Evolutionary conservation across 1,139 yeast genomes (phyloP).

Genomic region (Wickerhamomyces sp.): DNA sequence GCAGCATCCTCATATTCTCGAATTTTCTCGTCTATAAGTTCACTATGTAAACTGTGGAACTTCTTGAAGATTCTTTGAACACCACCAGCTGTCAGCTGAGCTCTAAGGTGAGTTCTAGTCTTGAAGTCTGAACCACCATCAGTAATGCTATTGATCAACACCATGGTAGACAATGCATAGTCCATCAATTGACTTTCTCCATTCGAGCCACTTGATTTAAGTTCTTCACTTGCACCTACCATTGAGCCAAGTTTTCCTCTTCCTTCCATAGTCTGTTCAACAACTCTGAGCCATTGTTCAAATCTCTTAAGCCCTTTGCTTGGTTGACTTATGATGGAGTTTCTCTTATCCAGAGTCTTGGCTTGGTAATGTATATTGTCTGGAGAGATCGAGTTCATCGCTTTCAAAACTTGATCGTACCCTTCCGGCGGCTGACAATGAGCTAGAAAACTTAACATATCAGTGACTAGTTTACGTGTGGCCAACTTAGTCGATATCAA

Average conservation of each 20-base stretch:
- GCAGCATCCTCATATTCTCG: constrained; percentile 60
- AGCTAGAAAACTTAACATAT: constrained; percentile 55
- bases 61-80: constrained; percentile 56
- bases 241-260: constrained; percentile 84
- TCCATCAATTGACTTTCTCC: constrained; percentile 74
- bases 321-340: constrained; percentile 26
- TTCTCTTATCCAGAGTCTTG: constrained; percentile 32
- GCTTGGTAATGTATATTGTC: constrained; percentile 54
- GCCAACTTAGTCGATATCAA: constrained; percentile 57
- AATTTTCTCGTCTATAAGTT: constrained; percentile 61
- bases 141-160: constrained; percentile 70
- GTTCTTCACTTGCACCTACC: constrained; percentile 93
- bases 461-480: constrained; percentile 80
- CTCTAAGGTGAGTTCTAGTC: constrained; percentile 68
- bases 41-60: constrained; percentile 59
- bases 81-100: constrained; percentile 77
- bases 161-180: constrained; percentile 73
- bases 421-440: constrained; percentile 50
- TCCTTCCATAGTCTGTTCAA: constrained; percentile 75
- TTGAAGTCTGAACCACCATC: constrained; percentile 60
- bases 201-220: constrained; percentile 42
- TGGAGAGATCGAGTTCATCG: constrained; percentile 58
- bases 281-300: constrained; percentile 79
- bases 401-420: constrained; percentile 56
- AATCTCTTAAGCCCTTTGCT: constrained; percentile 46